Evolutionary conservation across 768 basidiomycete genomes (phyloP), one percentile per base, ranked within the genome.

Genomic region (Panellus pusillus): DNA sequence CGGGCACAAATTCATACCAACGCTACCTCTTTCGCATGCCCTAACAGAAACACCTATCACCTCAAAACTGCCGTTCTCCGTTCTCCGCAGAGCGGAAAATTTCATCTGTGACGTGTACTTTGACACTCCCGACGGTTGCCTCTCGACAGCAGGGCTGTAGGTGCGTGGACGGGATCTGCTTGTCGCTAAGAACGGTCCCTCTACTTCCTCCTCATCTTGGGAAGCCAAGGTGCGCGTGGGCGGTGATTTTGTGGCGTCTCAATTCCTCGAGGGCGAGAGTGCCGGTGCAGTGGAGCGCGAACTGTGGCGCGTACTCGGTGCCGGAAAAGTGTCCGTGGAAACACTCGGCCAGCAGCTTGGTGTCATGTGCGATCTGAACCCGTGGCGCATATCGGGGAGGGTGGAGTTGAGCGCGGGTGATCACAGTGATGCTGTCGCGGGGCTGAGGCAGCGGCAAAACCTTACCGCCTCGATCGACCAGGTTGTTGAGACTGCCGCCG

Each of bases 211-310:
- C 15, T 38, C 38, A 19, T 48, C 51, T 3, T 57, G 56, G 56
- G 56, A 57, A 32, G 56, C 50, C 39, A 57, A 57, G 35, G 55
- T 52, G 18, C 55, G 55, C 46, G 55, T 57, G 3, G 55, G 55
- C 44, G 55, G 55, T 38, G 50, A 57, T 50, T 49, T 42, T 17
- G 36, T 18, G 3, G 56, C 56, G 40, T 57, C 56, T 24, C 56
- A 57, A 49, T 57, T 57, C 42, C 40, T 57, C 51, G 55, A 57
- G 50, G 50, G 47, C 45, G 32, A 52, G 24, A 50, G 55, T 32
- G 39, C 39, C 15, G 49, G 51, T 43, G 55, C 55, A 9, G 55
- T 57, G 32, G 55, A 57, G 42, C 45, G 49, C 28, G 55, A 57
- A 36, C 39, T 57, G 4, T 37, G n/a, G 8, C 55, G 50, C 45